Conservation (phyloP, 2,329 filamentous ascomycete genomes). For the Cladosporium sphaerospermum region DNA sequence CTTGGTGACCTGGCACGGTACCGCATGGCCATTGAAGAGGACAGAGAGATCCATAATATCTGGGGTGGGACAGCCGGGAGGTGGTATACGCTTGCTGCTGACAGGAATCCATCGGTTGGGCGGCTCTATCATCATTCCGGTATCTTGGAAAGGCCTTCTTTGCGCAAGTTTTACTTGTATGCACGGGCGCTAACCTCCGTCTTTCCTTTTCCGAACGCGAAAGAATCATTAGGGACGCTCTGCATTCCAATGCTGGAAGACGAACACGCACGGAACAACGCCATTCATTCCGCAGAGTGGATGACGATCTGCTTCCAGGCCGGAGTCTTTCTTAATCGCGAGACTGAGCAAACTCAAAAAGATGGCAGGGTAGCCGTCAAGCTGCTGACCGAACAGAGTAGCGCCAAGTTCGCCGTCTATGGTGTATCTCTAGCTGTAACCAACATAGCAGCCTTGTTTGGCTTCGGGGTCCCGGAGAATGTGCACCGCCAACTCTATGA, state of each 20-base stretch:
- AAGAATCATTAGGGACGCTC: slow-evolving; percentile 63
- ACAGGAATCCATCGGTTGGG: slow-evolving; percentile 68
- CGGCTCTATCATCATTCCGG: slow-evolving; percentile 84
- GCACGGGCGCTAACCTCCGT: slow-evolving; percentile 63
- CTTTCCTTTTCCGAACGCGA: slow-evolving; percentile 60
- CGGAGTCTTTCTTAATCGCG: slow-evolving; percentile 53
- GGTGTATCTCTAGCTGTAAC: slow-evolving; percentile 55
- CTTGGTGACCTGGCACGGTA: slow-evolving; percentile 81
- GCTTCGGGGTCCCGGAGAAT: slow-evolving; percentile 49
- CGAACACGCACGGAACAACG: slow-evolving; percentile 27
- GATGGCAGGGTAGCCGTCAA: slow-evolving; percentile 47
- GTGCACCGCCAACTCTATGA: slow-evolving; percentile 36
- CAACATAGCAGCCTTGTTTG: slow-evolving; percentile 48
- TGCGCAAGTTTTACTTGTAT: slow-evolving; percentile 69
- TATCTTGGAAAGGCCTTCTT: slow-evolving; percentile 64
- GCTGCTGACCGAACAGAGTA: slow-evolving; percentile 53
- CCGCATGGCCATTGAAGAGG: slow-evolving; percentile 85
- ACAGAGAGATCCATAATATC: slow-evolving; percentile 59
- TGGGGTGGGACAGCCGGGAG: slow-evolving; percentile 75
- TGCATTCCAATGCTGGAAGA: slow-evolving; percentile 48
- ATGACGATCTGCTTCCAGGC: slow-evolving; percentile 46
- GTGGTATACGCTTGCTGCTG: slow-evolving; percentile 81
- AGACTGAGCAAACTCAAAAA: slow-evolving; percentile 41
- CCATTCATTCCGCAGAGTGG: slow-evolving; percentile 46
- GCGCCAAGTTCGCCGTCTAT: slow-evolving; percentile 20